Percentiles rank a stretch among this genome's conserved stretches.
phyloP scores from a whole-genome alignment of 176 grass and related monocot species.

The Eleusine coracana region DNA sequence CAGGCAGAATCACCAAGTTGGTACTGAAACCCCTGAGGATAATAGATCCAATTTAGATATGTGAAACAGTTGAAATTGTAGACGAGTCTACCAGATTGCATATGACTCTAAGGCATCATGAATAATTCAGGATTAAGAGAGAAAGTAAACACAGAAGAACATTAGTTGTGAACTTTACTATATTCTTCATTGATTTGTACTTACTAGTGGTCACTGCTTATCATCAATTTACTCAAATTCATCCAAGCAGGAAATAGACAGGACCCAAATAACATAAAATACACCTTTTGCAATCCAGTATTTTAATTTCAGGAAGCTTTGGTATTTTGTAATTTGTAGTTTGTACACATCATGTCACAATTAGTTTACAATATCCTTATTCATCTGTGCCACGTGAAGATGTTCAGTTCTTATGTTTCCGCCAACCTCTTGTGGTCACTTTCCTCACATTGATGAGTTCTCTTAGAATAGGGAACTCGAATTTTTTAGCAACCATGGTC shows the following conservation, averaged over 20 bases:
- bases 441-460: neutral
- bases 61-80: slow-evolving; percentile 33
- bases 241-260: neutral
- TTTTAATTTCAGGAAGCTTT: neutral
- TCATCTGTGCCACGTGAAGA: neutral
- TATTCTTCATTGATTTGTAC: neutral
- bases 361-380: neutral
- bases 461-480: neutral
- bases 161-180: neutral
- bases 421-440: neutral
- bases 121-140: neutral
- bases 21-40: slow-evolving; percentile 78
- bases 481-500: neutral
- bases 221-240: neutral
- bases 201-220: neutral
- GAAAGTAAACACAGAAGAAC: neutral
- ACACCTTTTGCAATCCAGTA: neutral
- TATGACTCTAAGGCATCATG: neutral
- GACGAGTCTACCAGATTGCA: neutral
- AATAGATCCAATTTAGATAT: neutral
- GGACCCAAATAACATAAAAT: slow-evolving; percentile 7
- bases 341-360: no score
- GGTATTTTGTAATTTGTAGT: neutral
- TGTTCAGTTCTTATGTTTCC: no score
- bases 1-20: slow-evolving; percentile 80